These are phyloP conservation scores for Babesia sp. DNA, from an alignment of 169 alveolate genomes.

Conservation along the genomic window DNA sequence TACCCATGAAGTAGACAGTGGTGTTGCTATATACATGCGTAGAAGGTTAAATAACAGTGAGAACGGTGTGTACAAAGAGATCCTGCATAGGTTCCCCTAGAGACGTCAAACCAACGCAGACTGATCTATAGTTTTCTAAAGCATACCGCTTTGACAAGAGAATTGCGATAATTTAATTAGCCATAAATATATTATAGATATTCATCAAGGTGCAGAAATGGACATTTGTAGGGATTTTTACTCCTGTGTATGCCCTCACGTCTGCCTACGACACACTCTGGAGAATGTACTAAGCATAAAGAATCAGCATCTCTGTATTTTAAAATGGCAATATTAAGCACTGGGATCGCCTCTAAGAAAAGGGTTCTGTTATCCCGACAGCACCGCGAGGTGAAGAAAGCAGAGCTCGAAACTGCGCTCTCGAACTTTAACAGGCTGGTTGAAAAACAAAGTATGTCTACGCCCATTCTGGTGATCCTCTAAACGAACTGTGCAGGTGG, in stretches of 20 bases:
- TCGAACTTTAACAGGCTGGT: conserved; percentile 46
- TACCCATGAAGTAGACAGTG: too few relatives aligned
- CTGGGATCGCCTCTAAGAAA: conserved; percentile 67
- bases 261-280: not conserved
- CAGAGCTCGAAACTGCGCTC: conserved; percentile 47
- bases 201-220: not conserved
- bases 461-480: not conserved
- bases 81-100: too few relatives aligned
- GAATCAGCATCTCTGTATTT: not conserved
- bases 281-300: not conserved
- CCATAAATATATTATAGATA: too few relatives aligned
- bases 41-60: too few relatives aligned
- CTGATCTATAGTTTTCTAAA: too few relatives aligned
- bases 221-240: not conserved
- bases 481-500: conserved; percentile 21
- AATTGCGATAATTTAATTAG: too few relatives aligned
- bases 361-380: conserved; percentile 66
- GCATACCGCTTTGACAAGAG: too few relatives aligned
- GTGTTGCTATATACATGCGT: too few relatives aligned
- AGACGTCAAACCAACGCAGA: too few relatives aligned
- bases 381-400: conserved; percentile 51
- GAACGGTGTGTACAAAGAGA: too few relatives aligned
- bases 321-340: conserved; percentile 56
- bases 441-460: conserved; percentile 54
- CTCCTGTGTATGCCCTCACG: not conserved